phyloP scores from a whole-genome alignment of 2,329 filamentous ascomycete genomes.

The Aspergillus sp. region DNA sequence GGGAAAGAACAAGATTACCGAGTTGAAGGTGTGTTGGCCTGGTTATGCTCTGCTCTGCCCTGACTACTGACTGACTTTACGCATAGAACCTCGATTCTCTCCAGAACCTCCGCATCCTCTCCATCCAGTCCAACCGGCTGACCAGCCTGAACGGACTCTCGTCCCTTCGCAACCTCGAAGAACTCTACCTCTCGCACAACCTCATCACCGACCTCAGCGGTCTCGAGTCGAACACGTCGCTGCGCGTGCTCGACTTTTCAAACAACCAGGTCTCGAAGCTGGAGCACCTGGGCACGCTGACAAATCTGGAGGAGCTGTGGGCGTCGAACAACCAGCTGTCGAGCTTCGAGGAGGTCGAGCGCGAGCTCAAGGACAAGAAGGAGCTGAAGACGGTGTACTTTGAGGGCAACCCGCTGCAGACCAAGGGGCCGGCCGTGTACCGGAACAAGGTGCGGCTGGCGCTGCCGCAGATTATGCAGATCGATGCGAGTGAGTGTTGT shows the following conservation, averaged over 20 bases:
- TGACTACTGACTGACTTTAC: slow-evolving; percentile 10
- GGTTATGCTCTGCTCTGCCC: background rate
- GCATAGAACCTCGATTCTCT: slow-evolving; percentile 65
- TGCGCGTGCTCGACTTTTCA: slow-evolving; percentile 83
- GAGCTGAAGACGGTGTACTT: slow-evolving; percentile 89
- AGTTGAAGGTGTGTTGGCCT: slow-evolving; percentile 60
- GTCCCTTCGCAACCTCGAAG: slow-evolving; percentile 74
- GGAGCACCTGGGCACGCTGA: slow-evolving; percentile 66
- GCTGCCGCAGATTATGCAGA: slow-evolving; percentile 84
- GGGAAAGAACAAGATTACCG: slow-evolving; percentile 93
- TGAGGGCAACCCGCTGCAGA: slow-evolving; percentile 88
- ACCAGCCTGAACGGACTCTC: slow-evolving; percentile 72
- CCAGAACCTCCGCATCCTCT: slow-evolving; percentile 78
- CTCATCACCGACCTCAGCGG: slow-evolving; percentile 75
- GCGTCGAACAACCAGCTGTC: slow-evolving; percentile 81
- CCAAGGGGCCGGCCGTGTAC: slow-evolving; percentile 76
- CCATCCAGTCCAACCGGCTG: slow-evolving; percentile 93
- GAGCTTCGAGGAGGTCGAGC: slow-evolving; percentile 79
- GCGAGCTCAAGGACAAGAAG: slow-evolving; percentile 73
- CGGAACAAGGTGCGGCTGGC: slow-evolving; percentile 89
- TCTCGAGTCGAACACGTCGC: slow-evolving; percentile 63
- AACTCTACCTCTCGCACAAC: slow-evolving; percentile 96
- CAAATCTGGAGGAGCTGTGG: slow-evolving; percentile 85
- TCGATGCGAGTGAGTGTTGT: slow-evolving; percentile 76
- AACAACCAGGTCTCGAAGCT: slow-evolving; percentile 81